Percentiles rank a stretch among this genome's conserved stretches.
These are phyloP conservation scores for Solanum aculeatissimum DNA, from an alignment of 305 asterid genomes.

Conservation along the genomic window DNA sequence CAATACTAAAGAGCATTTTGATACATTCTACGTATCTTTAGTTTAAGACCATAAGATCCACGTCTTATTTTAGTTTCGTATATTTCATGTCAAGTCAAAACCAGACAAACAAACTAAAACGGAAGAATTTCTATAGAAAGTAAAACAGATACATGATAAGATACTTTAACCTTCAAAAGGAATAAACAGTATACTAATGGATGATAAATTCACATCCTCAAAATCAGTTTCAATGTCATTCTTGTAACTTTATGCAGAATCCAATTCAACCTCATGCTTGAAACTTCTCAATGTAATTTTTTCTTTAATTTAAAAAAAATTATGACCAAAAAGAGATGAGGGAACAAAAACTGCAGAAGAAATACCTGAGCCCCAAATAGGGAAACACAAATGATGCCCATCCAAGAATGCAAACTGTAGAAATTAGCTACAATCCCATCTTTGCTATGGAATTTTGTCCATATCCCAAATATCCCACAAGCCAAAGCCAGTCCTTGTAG, in stretches of 20 bases:
- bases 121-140: not conserved
- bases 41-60: too few relatives aligned
- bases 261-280: not conserved
- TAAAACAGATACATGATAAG: not conserved
- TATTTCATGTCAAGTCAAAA: not conserved
- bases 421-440: constrained; percentile 80
- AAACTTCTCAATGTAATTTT: not conserved
- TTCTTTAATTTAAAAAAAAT: not conserved
- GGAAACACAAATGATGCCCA: constrained; percentile 56
- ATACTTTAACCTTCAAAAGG: not conserved
- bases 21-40: too few relatives aligned
- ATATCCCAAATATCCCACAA: constrained; percentile 78
- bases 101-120: not conserved
- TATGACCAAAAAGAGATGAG: not conserved
- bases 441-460: constrained; percentile 71
- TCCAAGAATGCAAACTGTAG: constrained; percentile 84
- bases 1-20: too few relatives aligned
- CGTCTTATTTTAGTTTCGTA: not conserved
- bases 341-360: not conserved
- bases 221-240: not conserved
- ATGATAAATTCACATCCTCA: not conserved
- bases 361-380: constrained; percentile 79
- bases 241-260: not conserved
- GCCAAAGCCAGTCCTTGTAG: constrained; percentile 86
- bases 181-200: not conserved